Evolutionary conservation across 108 stramenopile species (phyloP).

Genomic region (Skeletonema menzelii): DNA sequence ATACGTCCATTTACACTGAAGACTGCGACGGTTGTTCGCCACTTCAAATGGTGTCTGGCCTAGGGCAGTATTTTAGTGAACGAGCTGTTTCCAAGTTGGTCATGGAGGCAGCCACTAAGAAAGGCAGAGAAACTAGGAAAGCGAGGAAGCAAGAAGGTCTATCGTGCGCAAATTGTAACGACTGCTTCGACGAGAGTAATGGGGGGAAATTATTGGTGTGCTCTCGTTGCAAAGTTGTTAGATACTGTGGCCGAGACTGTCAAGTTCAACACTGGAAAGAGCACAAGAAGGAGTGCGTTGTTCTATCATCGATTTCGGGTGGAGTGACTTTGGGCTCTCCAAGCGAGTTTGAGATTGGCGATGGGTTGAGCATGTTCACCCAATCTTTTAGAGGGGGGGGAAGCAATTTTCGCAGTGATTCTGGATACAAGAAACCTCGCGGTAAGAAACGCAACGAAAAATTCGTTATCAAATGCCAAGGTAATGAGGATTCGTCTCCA

Average conservation of each 20-base stretch:
- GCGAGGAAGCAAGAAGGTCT: slow-evolving; percentile 1
- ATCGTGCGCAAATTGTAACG: slow-evolving; percentile 8
- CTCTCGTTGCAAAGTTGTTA: slow-evolving; percentile 18
- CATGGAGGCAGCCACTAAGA: slow-evolving; percentile 8
- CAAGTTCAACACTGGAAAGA: slow-evolving; percentile 36
- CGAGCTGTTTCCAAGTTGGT: slow-evolving; percentile 1
- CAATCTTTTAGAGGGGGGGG: neutral
- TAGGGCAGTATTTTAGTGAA: neutral
- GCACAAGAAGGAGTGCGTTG: slow-evolving; percentile 37
- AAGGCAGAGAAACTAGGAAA: slow-evolving; percentile 18
- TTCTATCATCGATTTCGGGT: neutral
- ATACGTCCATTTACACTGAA: slow-evolving; percentile 13
- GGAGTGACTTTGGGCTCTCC: slow-evolving; percentile 3
- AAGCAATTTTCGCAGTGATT: neutral
- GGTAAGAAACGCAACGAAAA: slow-evolving; percentile 8
- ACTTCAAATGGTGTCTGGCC: slow-evolving; percentile 11
- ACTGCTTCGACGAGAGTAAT: neutral
- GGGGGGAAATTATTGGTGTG: slow-evolving; percentile 1
- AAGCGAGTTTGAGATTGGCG: neutral
- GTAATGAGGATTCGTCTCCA: neutral
- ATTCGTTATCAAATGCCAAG: slow-evolving; percentile 40
- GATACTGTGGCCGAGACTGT: slow-evolving; percentile 38
- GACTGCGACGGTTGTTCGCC: slow-evolving; percentile 13
- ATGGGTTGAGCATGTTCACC: neutral
- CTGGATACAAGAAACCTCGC: slow-evolving; percentile 19